phyloP scores from a whole-genome alignment of 805 yeast genomes.

The Nakazawaea laoshanensis region DNA sequence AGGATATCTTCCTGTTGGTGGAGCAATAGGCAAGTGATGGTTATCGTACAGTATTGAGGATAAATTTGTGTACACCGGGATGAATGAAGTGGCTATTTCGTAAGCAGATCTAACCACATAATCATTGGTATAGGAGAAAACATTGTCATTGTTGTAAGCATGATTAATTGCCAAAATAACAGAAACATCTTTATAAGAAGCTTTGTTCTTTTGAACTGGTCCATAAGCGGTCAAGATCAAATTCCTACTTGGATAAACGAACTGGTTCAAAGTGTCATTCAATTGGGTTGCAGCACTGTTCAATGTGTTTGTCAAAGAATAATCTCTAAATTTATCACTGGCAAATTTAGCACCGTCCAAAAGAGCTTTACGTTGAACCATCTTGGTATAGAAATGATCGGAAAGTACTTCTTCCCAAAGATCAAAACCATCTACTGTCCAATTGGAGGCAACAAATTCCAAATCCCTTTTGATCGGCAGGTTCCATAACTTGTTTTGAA shows the following conservation, averaged over 20 bases:
- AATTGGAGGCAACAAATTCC: slow-evolving; percentile 23
- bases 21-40: slow-evolving; percentile 10
- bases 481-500: slow-evolving; percentile 1
- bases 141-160: slow-evolving; percentile 4
- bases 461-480: slow-evolving; percentile 29
- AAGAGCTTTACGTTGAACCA: slow-evolving; percentile 6
- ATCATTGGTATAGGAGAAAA: slow-evolving; percentile 4
- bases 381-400: slow-evolving; percentile 28
- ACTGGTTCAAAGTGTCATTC: slow-evolving; percentile 13
- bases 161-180: slow-evolving; percentile 6
- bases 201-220: slow-evolving; percentile 8
- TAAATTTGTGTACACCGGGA: slow-evolving; percentile 3
- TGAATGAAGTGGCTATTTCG: slow-evolving; percentile 6
- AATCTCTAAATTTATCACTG: slow-evolving; percentile 12
- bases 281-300: slow-evolving; percentile 11
- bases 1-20: slow-evolving; percentile 30
- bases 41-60: not conserved
- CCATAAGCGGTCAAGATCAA: slow-evolving; percentile 19
- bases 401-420: slow-evolving; percentile 37
- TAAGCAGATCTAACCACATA: slow-evolving; percentile 4
- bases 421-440: slow-evolving; percentile 30
- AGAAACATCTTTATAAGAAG: slow-evolving; percentile 3
- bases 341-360: slow-evolving; percentile 16
- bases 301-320: slow-evolving; percentile 6
- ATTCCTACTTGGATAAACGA: slow-evolving; percentile 17